Conservation (phyloP, 176 grass and related monocot species). For the Musa schizocarpa region DNA sequence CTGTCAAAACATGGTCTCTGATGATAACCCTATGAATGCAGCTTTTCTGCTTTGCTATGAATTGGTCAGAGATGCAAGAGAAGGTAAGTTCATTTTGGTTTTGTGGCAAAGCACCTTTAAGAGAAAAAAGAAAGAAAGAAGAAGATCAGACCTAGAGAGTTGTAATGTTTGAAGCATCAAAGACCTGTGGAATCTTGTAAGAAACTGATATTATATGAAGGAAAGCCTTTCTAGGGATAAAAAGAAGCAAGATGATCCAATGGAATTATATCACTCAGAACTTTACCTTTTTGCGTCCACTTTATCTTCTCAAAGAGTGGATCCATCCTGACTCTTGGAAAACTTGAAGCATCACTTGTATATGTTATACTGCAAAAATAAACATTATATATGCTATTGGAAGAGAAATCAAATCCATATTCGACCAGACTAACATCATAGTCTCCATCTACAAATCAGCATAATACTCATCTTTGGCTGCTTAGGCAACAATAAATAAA, state of each 20-base stretch:
- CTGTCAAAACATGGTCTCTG: too few relatives aligned
- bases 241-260: background rate
- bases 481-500: too few relatives aligned
- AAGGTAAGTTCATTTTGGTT: background rate
- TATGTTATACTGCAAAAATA: background rate
- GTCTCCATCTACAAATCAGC: too few relatives aligned
- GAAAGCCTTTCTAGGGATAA: background rate
- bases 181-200: background rate
- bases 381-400: background rate
- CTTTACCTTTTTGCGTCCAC: background rate
- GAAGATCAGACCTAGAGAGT: background rate
- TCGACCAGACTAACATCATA: background rate
- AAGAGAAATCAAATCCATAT: background rate
- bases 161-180: background rate
- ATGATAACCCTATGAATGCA: too few relatives aligned
- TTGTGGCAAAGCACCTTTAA: background rate
- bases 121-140: background rate
- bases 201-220: background rate
- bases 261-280: background rate
- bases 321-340: background rate
- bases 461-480: too few relatives aligned
- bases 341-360: background rate
- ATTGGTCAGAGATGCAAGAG: background rate
- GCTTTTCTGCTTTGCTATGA: too few relatives aligned
- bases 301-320: background rate